These are phyloP conservation scores for Neurospora sp. DNA, from an alignment of 495 filamentous ascomycete species.

Conservation along the genomic window DNA sequence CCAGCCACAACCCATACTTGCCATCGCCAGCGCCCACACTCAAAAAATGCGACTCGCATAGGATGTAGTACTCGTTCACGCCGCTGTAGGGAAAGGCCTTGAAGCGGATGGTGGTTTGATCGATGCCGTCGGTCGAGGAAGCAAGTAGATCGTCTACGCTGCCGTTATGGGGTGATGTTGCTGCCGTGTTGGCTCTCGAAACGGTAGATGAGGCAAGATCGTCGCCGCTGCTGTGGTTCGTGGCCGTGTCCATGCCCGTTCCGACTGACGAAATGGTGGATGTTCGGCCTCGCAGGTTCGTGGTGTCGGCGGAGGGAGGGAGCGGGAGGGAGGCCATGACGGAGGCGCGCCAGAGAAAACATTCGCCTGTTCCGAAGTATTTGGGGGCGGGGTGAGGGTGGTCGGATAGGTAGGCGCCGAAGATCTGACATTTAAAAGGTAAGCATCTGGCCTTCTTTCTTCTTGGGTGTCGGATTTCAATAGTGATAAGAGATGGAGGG, in stretches of 20 bases:
- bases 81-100: constrained; percentile 96
- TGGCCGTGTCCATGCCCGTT: background rate
- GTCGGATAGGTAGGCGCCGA: constrained; percentile 92
- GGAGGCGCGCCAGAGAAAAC: constrained; percentile 90
- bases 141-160: background rate
- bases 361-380: constrained; percentile 94
- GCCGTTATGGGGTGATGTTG: background rate
- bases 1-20: constrained; percentile 86
- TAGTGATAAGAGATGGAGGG: background rate
- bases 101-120: constrained; percentile 60
- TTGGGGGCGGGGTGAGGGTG: constrained; percentile 65
- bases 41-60: constrained; percentile 78
- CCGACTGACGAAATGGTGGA: constrained; percentile 45
- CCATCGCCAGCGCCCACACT: constrained; percentile 83
- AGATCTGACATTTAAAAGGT: constrained; percentile 42
- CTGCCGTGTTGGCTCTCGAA: background rate
- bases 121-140: constrained; percentile 1
- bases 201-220: background rate
- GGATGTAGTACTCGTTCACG: constrained; percentile 92
- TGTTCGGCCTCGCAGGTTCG: constrained; percentile 51
- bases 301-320: constrained; percentile 66
- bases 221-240: background rate
- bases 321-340: constrained; percentile 53
- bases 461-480: background rate
- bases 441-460: background rate